Percentiles rank a stretch among this genome's conserved stretches.
Conservation (phyloP, 1,284 basidiomycete genomes). For the Puccinia sorghi region DNA sequence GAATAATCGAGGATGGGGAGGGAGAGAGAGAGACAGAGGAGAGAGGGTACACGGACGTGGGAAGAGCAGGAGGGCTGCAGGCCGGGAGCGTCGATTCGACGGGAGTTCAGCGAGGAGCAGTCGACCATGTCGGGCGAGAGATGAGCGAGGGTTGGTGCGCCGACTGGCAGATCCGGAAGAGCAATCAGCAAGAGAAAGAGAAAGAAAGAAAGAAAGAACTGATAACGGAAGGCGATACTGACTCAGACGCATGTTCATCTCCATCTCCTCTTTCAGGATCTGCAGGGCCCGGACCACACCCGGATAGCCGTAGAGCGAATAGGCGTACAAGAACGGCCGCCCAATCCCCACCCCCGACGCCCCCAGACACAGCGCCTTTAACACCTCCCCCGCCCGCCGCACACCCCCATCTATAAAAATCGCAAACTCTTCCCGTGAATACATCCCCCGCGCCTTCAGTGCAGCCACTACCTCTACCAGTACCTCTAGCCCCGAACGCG, state of each 20-base stretch:
- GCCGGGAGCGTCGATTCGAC: neutral
- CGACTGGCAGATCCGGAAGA: slow-evolving; percentile 80
- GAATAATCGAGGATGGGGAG: too few species aligned
- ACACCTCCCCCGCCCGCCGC: slow-evolving; percentile 71
- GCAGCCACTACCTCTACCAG: slow-evolving; percentile 80
- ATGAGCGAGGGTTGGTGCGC: slow-evolving; percentile 74
- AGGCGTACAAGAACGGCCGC: slow-evolving; percentile 75
- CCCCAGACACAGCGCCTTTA: slow-evolving; percentile 88
- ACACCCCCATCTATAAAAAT: slow-evolving; percentile 92
- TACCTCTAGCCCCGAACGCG: slow-evolving; percentile 84
- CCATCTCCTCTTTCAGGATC: slow-evolving; percentile 77
- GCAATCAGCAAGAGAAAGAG: too few species aligned
- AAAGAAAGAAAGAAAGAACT: neutral
- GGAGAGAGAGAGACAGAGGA: too few species aligned
- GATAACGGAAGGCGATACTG: neutral
- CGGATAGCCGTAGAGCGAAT: slow-evolving; percentile 80
- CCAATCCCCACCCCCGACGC: slow-evolving; percentile 81
- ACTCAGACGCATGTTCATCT: slow-evolving; percentile 62
- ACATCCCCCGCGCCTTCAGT: slow-evolving; percentile 68
- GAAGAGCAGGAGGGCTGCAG: too few species aligned
- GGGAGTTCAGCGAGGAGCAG: slow-evolving; percentile 51
- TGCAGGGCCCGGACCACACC: slow-evolving; percentile 62
- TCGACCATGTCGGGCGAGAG: slow-evolving; percentile 86
- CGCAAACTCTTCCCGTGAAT: slow-evolving; percentile 69
- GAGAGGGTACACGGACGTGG: too few species aligned